Evolutionary conservation across 179 eudicot genomes (phyloP).

Genomic region (Silene coronaria): DNA sequence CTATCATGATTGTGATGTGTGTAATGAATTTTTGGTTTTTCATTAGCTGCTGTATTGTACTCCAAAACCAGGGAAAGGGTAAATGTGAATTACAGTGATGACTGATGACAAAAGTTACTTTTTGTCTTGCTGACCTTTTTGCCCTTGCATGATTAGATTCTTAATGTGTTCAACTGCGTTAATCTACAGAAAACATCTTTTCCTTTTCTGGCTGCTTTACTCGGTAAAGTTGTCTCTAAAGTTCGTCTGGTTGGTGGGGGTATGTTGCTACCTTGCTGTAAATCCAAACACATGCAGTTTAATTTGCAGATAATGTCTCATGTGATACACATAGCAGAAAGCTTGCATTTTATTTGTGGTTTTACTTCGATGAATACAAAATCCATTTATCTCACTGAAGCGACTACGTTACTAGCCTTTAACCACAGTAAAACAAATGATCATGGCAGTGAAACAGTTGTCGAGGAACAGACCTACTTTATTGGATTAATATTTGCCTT

Average conservation of each 20-base stretch:
- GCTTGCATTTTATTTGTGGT: not conserved
- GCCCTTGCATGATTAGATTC: not conserved
- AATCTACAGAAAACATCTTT: not conserved
- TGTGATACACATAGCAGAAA: not conserved
- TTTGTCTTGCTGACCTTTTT: not conserved
- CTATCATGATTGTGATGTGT: not conserved
- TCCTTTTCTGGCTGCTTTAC: not conserved
- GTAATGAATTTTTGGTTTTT: not conserved
- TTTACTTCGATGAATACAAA: not conserved
- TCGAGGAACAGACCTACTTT: not conserved
- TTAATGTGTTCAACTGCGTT: not conserved
- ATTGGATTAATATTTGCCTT: not conserved
- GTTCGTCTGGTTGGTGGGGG: constrained; percentile 8
- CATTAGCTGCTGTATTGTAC: not conserved
- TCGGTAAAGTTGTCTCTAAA: not conserved
- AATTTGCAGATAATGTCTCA: not conserved
- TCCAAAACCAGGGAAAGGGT: not conserved
- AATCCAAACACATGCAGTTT: not conserved
- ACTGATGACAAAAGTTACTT: not conserved
- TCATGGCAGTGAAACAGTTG: not conserved
- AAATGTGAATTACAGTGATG: not conserved
- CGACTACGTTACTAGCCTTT: not conserved
- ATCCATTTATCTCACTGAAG: not conserved
- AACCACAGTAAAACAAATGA: not conserved
- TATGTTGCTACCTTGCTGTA: not conserved